Evolutionary conservation across 2,329 filamentous ascomycete species (phyloP), one percentile per base, ranked within the genome.

Genomic region (Hawksworthiomyces lignivorus): DNA sequence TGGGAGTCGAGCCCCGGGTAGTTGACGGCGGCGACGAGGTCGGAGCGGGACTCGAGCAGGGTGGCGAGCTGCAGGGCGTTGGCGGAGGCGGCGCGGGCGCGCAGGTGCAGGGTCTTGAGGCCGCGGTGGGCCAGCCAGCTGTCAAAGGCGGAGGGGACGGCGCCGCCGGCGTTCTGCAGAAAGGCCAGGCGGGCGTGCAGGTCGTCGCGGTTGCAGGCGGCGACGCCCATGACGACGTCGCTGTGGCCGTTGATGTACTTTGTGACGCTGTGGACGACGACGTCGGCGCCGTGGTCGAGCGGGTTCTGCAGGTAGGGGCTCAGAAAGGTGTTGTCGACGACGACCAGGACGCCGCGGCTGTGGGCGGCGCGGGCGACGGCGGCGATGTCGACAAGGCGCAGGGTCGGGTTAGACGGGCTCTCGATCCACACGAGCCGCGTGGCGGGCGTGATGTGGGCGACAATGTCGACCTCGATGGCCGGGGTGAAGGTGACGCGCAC

Each of bases 321-420:
- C 59, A 97, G 73, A 72, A 98, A 98, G 17, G 92, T 98, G 71
- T 98, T 98, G 71, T 98, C 92, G 31, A 98, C 92, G n/a, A 98
- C 92, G 32, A 98, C 92, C 59, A 87, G 73, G 56, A 97, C 87
- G 48, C 89, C 90, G 57, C 87, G 85, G 55, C 82, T 72, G 63
- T 97, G 92, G 15, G 92, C 92, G 42, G 84, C 75, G 21, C 78
- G 79, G 21, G 85, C 83, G 30, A 98, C 84, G 40, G 86, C 82
- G 54, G 85, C 75, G 59, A 98, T 95, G 65, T 98, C 90, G 50
- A 97, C 90, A 36, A 98, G 75, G 21, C 85, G 80, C 44, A 98
- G 73, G 7, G 92, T 98, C 1, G 92, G 92, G 69, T 98, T 98
- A 54, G 85, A 92, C 19, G 92, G 92, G 9, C 80, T 83, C 69